phyloP scores from a whole-genome alignment of 805 yeast species.

The Lipomyces sp. region DNA sequence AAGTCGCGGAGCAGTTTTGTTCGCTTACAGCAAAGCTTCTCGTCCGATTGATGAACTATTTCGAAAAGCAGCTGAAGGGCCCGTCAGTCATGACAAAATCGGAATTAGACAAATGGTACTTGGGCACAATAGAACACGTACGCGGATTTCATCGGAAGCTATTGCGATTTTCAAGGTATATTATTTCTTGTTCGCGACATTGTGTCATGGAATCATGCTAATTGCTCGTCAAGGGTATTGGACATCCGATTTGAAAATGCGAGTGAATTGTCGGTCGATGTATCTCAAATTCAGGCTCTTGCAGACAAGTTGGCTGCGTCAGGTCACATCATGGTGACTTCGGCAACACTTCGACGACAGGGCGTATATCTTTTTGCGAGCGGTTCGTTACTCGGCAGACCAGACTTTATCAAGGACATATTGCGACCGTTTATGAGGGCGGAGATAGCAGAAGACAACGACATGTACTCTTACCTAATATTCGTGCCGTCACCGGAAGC shows the following conservation, averaged over 20 bases:
- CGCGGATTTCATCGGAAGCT: constrained; percentile 68
- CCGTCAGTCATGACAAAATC: constrained; percentile 46
- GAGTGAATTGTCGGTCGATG: constrained; percentile 42
- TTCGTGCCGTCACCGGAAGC: constrained; percentile 72
- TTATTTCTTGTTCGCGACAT: background rate
- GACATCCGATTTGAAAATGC: constrained; percentile 73
- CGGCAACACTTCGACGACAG: constrained; percentile 64
- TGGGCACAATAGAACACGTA: constrained; percentile 41
- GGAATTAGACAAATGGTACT: constrained; percentile 52
- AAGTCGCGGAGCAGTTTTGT: constrained; percentile 70
- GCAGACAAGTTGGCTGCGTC: constrained; percentile 58
- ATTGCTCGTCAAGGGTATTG: constrained; percentile 35
- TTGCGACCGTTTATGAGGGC: constrained; percentile 12
- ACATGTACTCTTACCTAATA: constrained; percentile 18
- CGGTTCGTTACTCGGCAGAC: constrained; percentile 38
- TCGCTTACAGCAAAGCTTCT: constrained; percentile 63
- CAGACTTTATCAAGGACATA: constrained; percentile 20
- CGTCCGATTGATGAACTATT: constrained; percentile 63
- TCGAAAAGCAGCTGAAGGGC: constrained; percentile 66
- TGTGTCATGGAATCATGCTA: background rate
- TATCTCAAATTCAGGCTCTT: constrained; percentile 43
- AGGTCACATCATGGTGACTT: constrained; percentile 73
- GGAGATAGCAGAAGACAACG: constrained; percentile 14
- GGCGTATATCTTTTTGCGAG: constrained; percentile 84
- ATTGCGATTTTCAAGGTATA: constrained; percentile 61